Percentiles rank a stretch among this genome's conserved stretches.
Evolutionary conservation across 331 rosid species (phyloP).

Genomic region (Telfairia occidentalis): DNA sequence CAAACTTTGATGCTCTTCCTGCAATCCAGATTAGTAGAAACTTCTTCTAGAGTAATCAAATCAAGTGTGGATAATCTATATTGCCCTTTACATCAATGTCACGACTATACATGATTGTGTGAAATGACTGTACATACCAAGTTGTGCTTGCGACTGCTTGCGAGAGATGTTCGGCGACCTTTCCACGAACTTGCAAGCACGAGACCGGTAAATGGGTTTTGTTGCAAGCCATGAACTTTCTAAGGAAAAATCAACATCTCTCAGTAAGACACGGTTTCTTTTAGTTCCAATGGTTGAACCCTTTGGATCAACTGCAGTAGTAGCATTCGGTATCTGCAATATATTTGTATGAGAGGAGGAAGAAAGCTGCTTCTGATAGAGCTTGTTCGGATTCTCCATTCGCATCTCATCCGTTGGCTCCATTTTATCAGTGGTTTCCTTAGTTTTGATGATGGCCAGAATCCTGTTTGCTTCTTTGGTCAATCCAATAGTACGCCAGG

Average conservation of each 20-base stretch:
- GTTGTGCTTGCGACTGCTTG: constrained; percentile 39
- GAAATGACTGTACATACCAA: constrained; percentile 34
- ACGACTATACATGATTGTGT: constrained; percentile 43
- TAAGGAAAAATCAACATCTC: constrained; percentile 29
- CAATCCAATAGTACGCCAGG: constrained; percentile 51
- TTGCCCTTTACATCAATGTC: constrained; percentile 33
- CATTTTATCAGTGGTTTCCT: constrained; percentile 10
- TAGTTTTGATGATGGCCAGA: constrained; percentile 15
- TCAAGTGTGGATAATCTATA: neutral
- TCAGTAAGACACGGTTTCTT: constrained; percentile 28
- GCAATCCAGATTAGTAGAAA: neutral
- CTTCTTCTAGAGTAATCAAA: neutral
- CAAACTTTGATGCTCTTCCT: neutral
- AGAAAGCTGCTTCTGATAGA: constrained; percentile 27
- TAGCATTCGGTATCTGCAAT: constrained; percentile 34
- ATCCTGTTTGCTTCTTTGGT: constrained; percentile 43
- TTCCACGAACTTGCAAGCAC: constrained; percentile 35
- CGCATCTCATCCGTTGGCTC: constrained; percentile 20
- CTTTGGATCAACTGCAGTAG: constrained; percentile 25
- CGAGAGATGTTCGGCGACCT: constrained; percentile 37
- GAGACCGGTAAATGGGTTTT: constrained; percentile 29
- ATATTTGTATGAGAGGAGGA: constrained; percentile 24
- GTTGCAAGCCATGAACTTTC: constrained; percentile 31
- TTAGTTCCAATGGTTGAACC: constrained; percentile 31
- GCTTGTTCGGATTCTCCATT: constrained; percentile 19